Evolutionary conservation across 148 eudicot species (phyloP), one percentile per base, ranked within the genome.

Genomic region (Rhododendron mucronatum): DNA sequence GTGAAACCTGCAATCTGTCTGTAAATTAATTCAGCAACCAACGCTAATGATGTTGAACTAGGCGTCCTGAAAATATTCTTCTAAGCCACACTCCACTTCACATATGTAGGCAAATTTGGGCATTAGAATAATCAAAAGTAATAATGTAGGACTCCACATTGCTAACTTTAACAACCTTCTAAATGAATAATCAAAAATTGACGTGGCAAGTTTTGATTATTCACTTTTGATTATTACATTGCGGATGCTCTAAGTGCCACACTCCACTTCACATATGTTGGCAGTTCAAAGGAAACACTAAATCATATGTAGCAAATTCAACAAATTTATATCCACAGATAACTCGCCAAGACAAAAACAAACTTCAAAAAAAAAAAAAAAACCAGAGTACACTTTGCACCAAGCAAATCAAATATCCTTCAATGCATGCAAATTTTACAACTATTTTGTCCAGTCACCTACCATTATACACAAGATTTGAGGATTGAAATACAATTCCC

Each of bases 1-100:
- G 93, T 85, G 98, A 92, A 91, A 91, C 95, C 93, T 93, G 98
- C 89, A 92, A 90, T 92, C 99, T 96, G 97, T 92, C 91, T 87
- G 89, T 77, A 86, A 86, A 88, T 92, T 90, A 92, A 90, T 88
- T 91, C 87, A 69, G 85, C 85, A 82, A 86, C 86, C 86, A 73
- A 86, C 84, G 53, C 81, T 59, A 78, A 85, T 28, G 57, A 75
- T 65, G 44, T 67, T 75, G 63, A 83, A 89, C n/a, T 37, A 59
- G 39, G 82, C 57, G 76, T 65, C 82, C 44, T 30, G 57, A 10
- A 28, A 69, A 78, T 83, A 41, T 78, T 21, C 37, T 7, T 77
- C 65, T 20, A 51, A 30, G 33, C 67, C 67, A 37, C 12, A 33
- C 20, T 51, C 23, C 20, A 61, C 73, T 61, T 30, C 39, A 73